Percentiles rank a stretch among this genome's conserved stretches.
phyloP scores from a whole-genome alignment of 495 filamentous ascomycete genomes.

The Trichoderma virens region DNA sequence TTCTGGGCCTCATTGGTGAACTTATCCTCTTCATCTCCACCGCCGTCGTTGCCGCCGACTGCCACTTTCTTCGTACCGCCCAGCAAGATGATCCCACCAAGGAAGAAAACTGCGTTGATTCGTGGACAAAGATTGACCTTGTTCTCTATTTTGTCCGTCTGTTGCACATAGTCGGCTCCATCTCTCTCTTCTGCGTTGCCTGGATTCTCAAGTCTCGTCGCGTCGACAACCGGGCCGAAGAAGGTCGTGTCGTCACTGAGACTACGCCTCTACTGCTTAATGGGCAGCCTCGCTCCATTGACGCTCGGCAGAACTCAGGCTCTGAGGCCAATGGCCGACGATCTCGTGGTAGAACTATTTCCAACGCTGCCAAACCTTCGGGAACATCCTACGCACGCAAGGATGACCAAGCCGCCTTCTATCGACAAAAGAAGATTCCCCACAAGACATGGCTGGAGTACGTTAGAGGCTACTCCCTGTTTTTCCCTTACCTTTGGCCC shows the following conservation, averaged over 20 bases:
- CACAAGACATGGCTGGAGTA: constrained; percentile 59
- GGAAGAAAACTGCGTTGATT: constrained; percentile 21
- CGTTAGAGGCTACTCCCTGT: constrained; percentile 73
- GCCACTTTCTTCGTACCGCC: constrained; percentile 40
- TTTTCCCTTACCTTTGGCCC: constrained; percentile 94
- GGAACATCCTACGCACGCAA: constrained; percentile 27
- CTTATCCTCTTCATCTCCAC: constrained; percentile 58
- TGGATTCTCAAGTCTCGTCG: constrained; percentile 24
- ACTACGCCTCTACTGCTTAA: constrained; percentile 41
- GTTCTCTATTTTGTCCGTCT: constrained; percentile 36
- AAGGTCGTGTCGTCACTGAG: constrained; percentile 32
- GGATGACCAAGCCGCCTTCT: constrained; percentile 43
- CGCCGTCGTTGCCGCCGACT: constrained; percentile 49
- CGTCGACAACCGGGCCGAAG: constrained; percentile 32
- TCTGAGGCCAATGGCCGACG: constrained; percentile 15
- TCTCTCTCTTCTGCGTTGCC: constrained; percentile 33
- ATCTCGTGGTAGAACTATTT: constrained; percentile 19
- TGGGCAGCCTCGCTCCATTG: constrained; percentile 19
- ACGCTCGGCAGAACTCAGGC: constrained; percentile 22
- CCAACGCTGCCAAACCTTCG: constrained; percentile 20
- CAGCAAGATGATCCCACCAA: constrained; percentile 15
- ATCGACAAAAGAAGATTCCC: constrained; percentile 39
- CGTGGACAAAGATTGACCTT: constrained; percentile 48
- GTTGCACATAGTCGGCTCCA: constrained; percentile 28
- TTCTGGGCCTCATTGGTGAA: constrained; percentile 58